These are phyloP conservation scores for Linanthus parryae DNA, from an alignment of 148 eudicot species.

Conservation along the genomic window DNA sequence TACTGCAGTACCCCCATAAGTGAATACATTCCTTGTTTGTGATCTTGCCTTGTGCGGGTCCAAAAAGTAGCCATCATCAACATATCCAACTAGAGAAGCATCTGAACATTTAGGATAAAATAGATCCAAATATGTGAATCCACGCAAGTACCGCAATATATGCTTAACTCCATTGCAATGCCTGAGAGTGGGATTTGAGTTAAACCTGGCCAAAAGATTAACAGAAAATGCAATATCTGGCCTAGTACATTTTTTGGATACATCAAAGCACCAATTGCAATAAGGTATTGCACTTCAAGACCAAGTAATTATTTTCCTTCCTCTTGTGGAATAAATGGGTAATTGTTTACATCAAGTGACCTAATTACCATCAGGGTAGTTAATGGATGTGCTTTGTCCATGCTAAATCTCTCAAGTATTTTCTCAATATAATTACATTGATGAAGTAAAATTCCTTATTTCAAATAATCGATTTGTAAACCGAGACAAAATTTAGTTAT, in stretches of 20 bases:
- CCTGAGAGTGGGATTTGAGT: background rate
- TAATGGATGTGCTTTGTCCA: slow-evolving; percentile 1
- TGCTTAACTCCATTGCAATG: background rate
- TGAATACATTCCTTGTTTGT: background rate
- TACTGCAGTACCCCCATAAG: background rate
- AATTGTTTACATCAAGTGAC: background rate
- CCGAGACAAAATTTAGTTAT: slow-evolving; percentile 5
- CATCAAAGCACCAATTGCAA: background rate
- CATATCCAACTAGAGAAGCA: background rate
- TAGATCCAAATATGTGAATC: background rate
- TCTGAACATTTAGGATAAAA: background rate
- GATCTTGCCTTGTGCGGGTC: background rate
- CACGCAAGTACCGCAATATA: background rate
- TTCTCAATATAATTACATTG: slow-evolving; percentile 1
- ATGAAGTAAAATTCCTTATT: slow-evolving; percentile 8
- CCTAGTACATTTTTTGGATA: background rate
- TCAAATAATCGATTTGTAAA: background rate
- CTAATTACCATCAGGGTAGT: background rate
- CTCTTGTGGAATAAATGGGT: background rate
- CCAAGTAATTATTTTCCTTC: background rate
- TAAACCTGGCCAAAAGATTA: background rate
- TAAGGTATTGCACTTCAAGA: background rate
- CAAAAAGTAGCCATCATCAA: background rate
- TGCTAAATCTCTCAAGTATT: background rate
- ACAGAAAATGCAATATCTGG: slow-evolving; percentile 1